phyloP scores from a whole-genome alignment of 2,329 filamentous ascomycete species.

The Alternaria hordeiaustralica region DNA sequence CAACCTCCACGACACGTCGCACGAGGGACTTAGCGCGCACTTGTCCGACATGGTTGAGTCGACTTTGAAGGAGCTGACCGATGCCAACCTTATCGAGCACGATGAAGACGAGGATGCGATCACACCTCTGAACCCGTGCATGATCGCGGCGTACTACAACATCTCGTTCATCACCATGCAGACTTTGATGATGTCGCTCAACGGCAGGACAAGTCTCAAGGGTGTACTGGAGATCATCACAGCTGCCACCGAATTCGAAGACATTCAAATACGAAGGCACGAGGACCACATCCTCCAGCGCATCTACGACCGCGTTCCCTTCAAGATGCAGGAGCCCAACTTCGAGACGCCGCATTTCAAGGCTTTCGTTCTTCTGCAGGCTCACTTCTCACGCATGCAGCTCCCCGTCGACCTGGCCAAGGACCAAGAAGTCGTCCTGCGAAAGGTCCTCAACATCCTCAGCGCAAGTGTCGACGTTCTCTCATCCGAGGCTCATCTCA shows the following conservation, averaged over 20 bases:
- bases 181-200: constrained; percentile 92
- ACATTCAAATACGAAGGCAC: constrained; percentile 90
- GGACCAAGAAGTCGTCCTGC: constrained; percentile 87
- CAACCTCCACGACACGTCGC: constrained; percentile 82
- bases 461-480: constrained; percentile 94
- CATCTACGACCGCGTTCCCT: constrained; percentile 92
- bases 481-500: constrained; percentile 93
- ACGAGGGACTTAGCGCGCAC: constrained; percentile 92
- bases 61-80: constrained; percentile 85
- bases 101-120: constrained; percentile 89
- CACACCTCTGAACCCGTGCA: constrained; percentile 89
- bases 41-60: constrained; percentile 94
- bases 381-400: constrained; percentile 97
- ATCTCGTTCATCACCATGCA: constrained; percentile 99
- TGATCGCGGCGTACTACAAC: constrained; percentile 99
- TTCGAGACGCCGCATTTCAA: constrained; percentile 99
- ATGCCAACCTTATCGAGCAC: constrained; percentile 94
- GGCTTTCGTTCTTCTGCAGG: constrained; percentile 94
- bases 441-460: constrained; percentile 83
- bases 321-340: constrained; percentile 87
- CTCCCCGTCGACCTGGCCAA: constrained; percentile 94
- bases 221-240: constrained; percentile 96
- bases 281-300: constrained; percentile 86
- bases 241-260: constrained; percentile 94
- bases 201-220: constrained; percentile 89